A percentile compares a stretch with the other conserved stretches of the same genome.
phyloP scores from a whole-genome alignment of 179 eudicot genomes.

The Dionaea muscipula region DNA sequence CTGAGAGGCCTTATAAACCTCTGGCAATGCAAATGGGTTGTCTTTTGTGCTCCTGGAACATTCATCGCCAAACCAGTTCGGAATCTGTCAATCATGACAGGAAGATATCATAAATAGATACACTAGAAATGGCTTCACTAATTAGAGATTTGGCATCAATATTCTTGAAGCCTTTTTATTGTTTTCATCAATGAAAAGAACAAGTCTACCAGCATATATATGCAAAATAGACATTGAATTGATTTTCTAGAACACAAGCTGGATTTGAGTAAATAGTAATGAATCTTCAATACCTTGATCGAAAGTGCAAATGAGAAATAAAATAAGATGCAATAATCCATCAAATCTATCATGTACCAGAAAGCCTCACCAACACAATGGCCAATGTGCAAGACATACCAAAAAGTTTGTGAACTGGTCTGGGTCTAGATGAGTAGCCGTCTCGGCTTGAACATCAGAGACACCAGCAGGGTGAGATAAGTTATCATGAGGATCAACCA shows the following conservation, averaged over 20 bases:
- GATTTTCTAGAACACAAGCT: too few species aligned
- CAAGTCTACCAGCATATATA: too few species aligned
- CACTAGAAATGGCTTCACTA: not conserved
- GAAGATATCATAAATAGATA: not conserved
- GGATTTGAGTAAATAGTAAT: too few species aligned
- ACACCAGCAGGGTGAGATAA: slow-evolving; percentile 95
- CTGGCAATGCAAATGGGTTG: slow-evolving; percentile 83
- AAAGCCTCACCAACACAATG: not conserved
- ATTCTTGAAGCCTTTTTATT: not conserved
- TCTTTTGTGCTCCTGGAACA: slow-evolving; percentile 53
- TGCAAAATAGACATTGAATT: not conserved
- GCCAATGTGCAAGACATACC: slow-evolving; percentile 28
- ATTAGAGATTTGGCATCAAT: not conserved
- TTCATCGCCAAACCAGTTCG: slow-evolving; percentile 80
- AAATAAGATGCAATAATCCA: too few species aligned
- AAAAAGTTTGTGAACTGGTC: slow-evolving; percentile 81
- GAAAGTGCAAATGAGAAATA: too few species aligned
- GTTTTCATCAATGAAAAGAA: too few species aligned
- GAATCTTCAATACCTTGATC: too few species aligned
- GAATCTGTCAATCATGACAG: slow-evolving; percentile 41
- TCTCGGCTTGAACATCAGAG: slow-evolving; percentile 89
- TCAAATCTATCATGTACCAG: too few species aligned
- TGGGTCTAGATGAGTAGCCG: slow-evolving; percentile 71
- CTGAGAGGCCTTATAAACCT: slow-evolving; percentile 61
- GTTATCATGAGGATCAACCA: slow-evolving; percentile 95